Conservation (phyloP, 2,329 filamentous ascomycete genomes). For the Cytospora chrysosperma region DNA sequence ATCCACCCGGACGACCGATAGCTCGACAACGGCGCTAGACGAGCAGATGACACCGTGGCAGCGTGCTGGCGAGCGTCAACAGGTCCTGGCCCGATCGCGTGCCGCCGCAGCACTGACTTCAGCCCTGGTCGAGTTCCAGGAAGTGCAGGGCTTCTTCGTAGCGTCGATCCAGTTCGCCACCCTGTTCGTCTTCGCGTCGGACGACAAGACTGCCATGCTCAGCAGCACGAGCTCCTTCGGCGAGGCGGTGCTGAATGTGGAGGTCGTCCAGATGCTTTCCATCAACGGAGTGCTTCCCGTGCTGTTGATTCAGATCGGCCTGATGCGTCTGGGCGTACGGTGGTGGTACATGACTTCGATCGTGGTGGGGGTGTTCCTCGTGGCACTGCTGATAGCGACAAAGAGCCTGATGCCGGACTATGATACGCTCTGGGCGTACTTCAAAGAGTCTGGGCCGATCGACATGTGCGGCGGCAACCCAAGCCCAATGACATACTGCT, state of each 20-base stretch:
- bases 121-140: constrained; percentile 30
- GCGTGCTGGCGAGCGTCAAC: constrained; percentile 20
- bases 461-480: constrained; percentile 27
- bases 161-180: constrained; percentile 29
- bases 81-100: constrained; percentile 20
- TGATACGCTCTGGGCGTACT: constrained; percentile 24
- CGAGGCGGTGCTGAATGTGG: constrained; percentile 26
- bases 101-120: constrained; percentile 24
- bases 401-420: constrained; percentile 24
- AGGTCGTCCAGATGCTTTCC: constrained; percentile 23
- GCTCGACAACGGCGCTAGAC: not conserved
- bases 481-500: constrained; percentile 22
- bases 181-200: constrained; percentile 24
- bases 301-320: constrained; percentile 27
- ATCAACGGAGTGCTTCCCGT: constrained; percentile 24
- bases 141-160: constrained; percentile 30
- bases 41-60: constrained; percentile 2
- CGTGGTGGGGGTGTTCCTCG: constrained; percentile 20
- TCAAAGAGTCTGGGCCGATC: constrained; percentile 21
- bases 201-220: constrained; percentile 19
- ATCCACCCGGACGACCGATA: constrained; percentile 1
- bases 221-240: constrained; percentile 24
- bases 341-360: constrained; percentile 30
- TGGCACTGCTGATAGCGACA: constrained; percentile 22
- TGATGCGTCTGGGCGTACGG: constrained; percentile 27